Base-by-base conservation (phyloP, 192 early-diverging fungal genomes). In the Entophlyctis luteolus region DNA sequence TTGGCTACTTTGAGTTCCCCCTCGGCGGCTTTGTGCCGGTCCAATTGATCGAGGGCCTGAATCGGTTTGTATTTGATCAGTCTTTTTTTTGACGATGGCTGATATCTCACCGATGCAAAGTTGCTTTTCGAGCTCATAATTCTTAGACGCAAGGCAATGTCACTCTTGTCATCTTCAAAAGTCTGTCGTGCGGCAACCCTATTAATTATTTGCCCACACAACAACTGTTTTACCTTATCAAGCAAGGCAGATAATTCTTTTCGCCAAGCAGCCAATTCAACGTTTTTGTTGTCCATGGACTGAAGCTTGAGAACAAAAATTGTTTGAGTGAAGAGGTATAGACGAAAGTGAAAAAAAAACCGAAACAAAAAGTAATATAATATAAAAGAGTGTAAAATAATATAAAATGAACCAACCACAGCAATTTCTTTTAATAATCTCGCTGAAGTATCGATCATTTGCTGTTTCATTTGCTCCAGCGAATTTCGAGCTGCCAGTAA, bases 101-200 rank as follows among this genome's bases (percentile, higher is more conserved):
- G 5, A 57, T 23, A 32, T 23, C 22, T 1, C 49, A 69, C 62
- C 29, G 70, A 52, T 37, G 49, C 49, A 28, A 36, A 59, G 38
- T 62, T 71, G 23, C 37, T 56, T 54, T 71, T 71, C 18, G 57
- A 56, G 37, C 60, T 65, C n/a, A 55, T 20, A 5, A 71, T 71
- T 47, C 60, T 39, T 38, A 71, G 33, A 36, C 55, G 33, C 8
- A 71, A 29, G 2, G 70, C 59, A 39, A 63, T 62, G 35, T 71
- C 70, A 16, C 65, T 62, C 39, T 71, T 71, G 33, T 71, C 70
- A 4, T 59, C 70, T 55, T 71, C 59, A 56, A 71, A 71, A 20
- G 57, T 62, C 67, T 69, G 33, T 48, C 12, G 42, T n/a, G 16
- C 12, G 5, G 59, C 29, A 16, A 22, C 28, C n/a, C n/a, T 42